A percentile compares a stretch with the other conserved stretches of the same genome.
Evolutionary conservation across 164 flowering plant genomes (phyloP).

Genomic region (Vitis rupestris): DNA sequence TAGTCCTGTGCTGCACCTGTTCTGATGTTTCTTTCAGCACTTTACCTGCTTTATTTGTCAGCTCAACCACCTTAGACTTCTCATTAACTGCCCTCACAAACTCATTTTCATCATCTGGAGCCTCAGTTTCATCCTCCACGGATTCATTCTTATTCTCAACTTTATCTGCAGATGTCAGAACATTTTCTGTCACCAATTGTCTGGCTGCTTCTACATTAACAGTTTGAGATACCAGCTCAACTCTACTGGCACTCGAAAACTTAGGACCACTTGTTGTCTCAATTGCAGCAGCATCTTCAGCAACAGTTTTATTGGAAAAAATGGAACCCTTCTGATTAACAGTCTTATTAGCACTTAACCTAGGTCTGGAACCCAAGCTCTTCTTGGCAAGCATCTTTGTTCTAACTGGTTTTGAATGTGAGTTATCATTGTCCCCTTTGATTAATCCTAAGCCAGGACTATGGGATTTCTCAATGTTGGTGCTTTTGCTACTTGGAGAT

Average conservation of each 20-base stretch:
- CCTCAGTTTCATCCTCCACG: conserved; percentile 46
- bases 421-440: conserved; percentile 20
- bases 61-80: conserved; percentile 14
- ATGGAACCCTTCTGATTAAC: conserved; percentile 40
- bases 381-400: conserved; percentile 40
- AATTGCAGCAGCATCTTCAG: conserved; percentile 16
- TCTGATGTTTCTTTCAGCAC: conserved; percentile 11
- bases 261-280: conserved; percentile 12
- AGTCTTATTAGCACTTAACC: conserved; percentile 18
- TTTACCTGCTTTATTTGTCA: conserved; percentile 7
- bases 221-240: conserved; percentile 9
- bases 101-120: conserved; percentile 37
- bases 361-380: conserved; percentile 47
- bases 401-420: conserved; percentile 24
- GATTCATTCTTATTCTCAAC: conserved; percentile 5
- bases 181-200: conserved; percentile 8
- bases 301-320: conserved; percentile 16
- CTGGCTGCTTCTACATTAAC: conserved; percentile 10
- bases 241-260: conserved; percentile 3
- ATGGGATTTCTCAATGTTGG: conserved; percentile 16
- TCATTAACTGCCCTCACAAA: conserved; percentile 9
- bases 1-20: neutral
- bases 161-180: conserved; percentile 8
- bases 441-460: conserved; percentile 12
- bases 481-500: conserved; percentile 13